Conservation (phyloP, 306 rosid genomes). For the Rosa chinensis region DNA sequence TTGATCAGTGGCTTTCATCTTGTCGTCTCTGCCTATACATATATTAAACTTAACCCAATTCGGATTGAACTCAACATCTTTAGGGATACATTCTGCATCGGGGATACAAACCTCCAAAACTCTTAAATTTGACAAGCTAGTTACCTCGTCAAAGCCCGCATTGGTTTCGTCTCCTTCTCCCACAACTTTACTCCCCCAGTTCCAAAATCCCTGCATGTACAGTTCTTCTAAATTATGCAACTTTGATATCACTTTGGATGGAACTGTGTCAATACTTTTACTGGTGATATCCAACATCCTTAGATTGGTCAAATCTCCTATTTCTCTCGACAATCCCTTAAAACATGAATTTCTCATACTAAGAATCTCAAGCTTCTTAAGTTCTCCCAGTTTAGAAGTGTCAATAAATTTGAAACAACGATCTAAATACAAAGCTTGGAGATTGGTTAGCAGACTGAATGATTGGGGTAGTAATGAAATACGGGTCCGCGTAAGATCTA, state of each 20-base stretch:
- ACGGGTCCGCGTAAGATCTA: background rate
- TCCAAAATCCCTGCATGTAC: background rate
- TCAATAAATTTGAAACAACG: accelerated
- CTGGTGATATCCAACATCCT: background rate
- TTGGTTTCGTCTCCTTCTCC: background rate
- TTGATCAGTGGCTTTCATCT: too few species aligned
- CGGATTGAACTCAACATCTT: too few species aligned
- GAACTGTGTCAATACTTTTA: background rate
- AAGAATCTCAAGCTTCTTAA: background rate
- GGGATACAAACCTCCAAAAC: too few species aligned
- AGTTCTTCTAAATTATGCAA: background rate
- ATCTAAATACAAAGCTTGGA: background rate
- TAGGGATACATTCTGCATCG: too few species aligned
- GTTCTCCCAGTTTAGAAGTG: background rate
- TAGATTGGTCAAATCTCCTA: background rate
- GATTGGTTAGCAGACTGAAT: background rate
- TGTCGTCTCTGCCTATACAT: too few species aligned
- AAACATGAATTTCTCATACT: background rate
- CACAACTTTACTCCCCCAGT: background rate
- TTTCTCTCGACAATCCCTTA: background rate
- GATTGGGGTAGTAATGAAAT: background rate
- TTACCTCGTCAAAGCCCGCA: too few species aligned
- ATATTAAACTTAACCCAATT: too few species aligned
- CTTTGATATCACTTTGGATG: background rate
- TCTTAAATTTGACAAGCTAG: too few species aligned